Evolutionary conservation across 208 protist species (phyloP), one percentile per base, ranked within the genome.

Genomic region (Naegleria lovaniensis): DNA sequence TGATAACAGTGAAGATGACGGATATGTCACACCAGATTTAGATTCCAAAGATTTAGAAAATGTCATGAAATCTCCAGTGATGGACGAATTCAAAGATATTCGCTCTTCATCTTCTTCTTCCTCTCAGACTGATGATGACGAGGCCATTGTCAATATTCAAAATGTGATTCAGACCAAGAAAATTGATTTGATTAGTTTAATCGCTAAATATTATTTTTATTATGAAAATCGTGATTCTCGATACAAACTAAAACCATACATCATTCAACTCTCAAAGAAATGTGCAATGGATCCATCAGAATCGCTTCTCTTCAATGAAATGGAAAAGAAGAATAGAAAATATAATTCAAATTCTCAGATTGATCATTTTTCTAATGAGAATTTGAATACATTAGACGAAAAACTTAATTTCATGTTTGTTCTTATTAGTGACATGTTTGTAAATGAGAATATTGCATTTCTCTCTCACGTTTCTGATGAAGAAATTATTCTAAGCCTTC

Each of bases 201-300:
- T 48, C 38, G 39, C 41, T 39, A 88, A 88, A 39, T 88, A 58
- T 38, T 88, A 39, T 38, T 88, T 88, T 58, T 88, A 58, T 88
- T 88, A 88, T 58, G 43, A 88, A 36, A 33, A 88, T 88, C 19
- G 41, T 58, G 43, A 88, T 39, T 58, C 41, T 7, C 33, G 25
- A 48, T 58, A 29, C 6, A 29, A 88, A 88, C n/a, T 88, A 19
- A 33, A 36, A 39, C 9, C 39, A 58, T 88, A 39, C 19, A 38
- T 88, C 4, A 58, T 40, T 36, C 22, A 88, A 38, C 33, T 88
- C 29, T 29, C 85, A 51, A 22, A 48, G 9, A 48, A 39, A 58
- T 58, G 83, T 36, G 41, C 83, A 15, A 7, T 33, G 15, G 55
- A 67, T 67, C 55, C 55, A 67, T 67, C 55, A 29, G 19, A 67